Base-by-base conservation (phyloP, 441 rosid species). In the Euphorbia corollata region DNA sequence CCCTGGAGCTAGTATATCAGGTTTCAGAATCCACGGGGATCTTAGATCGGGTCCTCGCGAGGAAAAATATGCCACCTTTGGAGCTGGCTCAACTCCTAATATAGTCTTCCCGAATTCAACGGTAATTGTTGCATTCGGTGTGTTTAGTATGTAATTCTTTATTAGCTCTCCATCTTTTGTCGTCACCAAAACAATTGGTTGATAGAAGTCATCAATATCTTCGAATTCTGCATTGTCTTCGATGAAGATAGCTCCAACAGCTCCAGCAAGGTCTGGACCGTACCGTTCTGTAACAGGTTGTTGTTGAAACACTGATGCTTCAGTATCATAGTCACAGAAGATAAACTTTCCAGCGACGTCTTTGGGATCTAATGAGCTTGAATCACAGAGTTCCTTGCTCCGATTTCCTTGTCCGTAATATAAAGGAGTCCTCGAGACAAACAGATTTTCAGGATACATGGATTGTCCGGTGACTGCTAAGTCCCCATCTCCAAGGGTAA, bases 401-500 rank as follows among this genome's bases (percentile, higher is more conserved):
- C 73, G 73, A 55, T 82, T 86, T 59, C 82, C 79, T 27, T 8
- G 67, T 58, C 88, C 83, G 3, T 75, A 82, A 63, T 84, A 84
- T 2, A 81, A 16, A 45, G 87, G 83, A 20, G 73, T 47, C 13
- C 67, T 32, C 0, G 72, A 71, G 47, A 84, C 63, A 15, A 71
- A 74, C 59, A 84, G 64, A 51, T 78, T 76, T 56, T 79, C 79
- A 0, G 83, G 86, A 71, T 75, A 84, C 0, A 70, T 22, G 11
- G 86, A 79, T 74, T 68, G 72, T 66, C 87, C 80, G 0, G 70
- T 63, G 36, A 85, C 63, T 0, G 78, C 71, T 2, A 74, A 0
- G 22, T 36, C 39, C 15, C 85, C 89, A 20, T 91, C 78, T 2
- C 87, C 89, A 1, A 91, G 82, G 0, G 77, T 41, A 0, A 89